Conservation (phyloP, 106 monocot species). For the Iris macrosiphon region DNA sequence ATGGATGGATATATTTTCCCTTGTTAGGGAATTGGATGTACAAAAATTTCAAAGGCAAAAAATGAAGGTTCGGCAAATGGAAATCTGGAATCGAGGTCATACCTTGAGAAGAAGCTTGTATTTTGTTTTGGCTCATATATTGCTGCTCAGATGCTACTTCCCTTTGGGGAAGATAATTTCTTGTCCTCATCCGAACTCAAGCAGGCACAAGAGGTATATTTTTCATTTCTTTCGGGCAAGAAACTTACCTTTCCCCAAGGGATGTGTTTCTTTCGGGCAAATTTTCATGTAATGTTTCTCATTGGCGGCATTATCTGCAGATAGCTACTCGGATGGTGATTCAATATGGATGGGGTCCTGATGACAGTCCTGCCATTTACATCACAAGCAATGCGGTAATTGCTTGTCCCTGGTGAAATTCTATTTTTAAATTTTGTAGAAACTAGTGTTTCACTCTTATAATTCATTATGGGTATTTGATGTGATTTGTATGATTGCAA, state of each 20-base stretch:
- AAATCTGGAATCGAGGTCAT: conserved; percentile 78
- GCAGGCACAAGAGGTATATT: conserved; percentile 78
- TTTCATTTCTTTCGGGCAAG: neutral
- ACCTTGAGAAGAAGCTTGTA: conserved; percentile 82
- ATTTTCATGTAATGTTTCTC: no score
- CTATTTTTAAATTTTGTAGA: no score
- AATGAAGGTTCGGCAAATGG: conserved; percentile 61
- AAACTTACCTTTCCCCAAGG: no score
- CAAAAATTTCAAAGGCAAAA: conserved; percentile 70
- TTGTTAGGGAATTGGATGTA: conserved; percentile 82
- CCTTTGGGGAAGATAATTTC: conserved; percentile 86
- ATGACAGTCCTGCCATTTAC: conserved; percentile 85
- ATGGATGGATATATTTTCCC: neutral
- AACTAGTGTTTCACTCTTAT: neutral
- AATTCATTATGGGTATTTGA: neutral
- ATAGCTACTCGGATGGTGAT: conserved; percentile 91
- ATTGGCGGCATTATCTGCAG: conserved; percentile 34
- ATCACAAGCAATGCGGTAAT: conserved; percentile 65
- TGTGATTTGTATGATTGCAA: neutral
- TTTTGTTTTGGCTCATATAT: conserved; percentile 86
- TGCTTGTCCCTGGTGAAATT: neutral
- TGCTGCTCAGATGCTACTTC: conserved; percentile 67
- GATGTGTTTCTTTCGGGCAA: no score
- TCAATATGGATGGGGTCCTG: conserved; percentile 94
- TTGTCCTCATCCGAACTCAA: conserved; percentile 70